Conservation (phyloP, 2,329 filamentous ascomycete species). For the Colletotrichum ledebouriae region DNA sequence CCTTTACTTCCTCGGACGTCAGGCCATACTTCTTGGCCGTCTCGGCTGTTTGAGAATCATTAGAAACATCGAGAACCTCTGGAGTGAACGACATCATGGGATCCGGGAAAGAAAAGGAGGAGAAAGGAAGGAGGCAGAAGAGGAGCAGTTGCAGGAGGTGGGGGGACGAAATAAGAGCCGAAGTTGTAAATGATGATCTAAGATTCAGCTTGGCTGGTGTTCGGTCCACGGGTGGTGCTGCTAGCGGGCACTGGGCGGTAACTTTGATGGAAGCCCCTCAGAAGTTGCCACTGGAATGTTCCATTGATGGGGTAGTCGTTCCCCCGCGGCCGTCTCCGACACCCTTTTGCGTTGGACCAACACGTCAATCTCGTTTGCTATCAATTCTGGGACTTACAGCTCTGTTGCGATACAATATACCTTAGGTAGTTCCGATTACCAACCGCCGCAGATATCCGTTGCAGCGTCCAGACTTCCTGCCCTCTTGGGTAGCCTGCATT, state of each 20-base stretch:
- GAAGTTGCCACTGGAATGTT: slow-evolving; percentile 22
- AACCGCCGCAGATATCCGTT: slow-evolving; percentile 15
- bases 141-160: background rate
- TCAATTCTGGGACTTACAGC: slow-evolving; percentile 32
- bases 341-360: slow-evolving; percentile 33
- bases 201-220: slow-evolving; percentile 27
- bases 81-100: slow-evolving; percentile 40
- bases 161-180: slow-evolving; percentile 11
- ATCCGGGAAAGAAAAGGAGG: slow-evolving; percentile 2
- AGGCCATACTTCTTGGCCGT: slow-evolving; percentile 63
- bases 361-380: slow-evolving; percentile 23
- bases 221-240: slow-evolving; percentile 8
- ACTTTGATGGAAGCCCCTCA: slow-evolving; percentile 14
- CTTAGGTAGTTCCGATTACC: background rate
- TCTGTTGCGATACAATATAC: slow-evolving; percentile 1
- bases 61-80: slow-evolving; percentile 46
- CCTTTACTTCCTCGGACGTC: slow-evolving; percentile 72
- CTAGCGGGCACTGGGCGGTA: slow-evolving; percentile 7
- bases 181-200: slow-evolving; percentile 29
- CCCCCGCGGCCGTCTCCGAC: slow-evolving; percentile 39
- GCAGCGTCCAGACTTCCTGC: slow-evolving; percentile 25
- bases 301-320: slow-evolving; percentile 28
- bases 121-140: background rate
- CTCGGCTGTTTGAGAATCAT: slow-evolving; percentile 39
- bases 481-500: slow-evolving; percentile 23